phyloP scores from a whole-genome alignment of 148 eudicot species.

The Camellia japonica region DNA sequence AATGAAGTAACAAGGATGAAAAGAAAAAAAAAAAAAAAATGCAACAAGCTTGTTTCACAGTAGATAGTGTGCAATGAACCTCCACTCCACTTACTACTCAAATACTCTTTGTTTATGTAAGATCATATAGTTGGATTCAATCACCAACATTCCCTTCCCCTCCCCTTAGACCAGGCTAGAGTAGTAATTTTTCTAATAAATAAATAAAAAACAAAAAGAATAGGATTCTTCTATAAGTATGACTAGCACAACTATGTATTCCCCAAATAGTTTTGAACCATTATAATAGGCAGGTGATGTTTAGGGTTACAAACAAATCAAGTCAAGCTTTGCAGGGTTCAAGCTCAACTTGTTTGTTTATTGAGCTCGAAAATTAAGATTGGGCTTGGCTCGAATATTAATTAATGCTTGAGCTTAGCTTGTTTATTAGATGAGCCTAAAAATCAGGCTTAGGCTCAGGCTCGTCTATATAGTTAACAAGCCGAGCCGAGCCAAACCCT shows the following conservation, averaged over 20 bases:
- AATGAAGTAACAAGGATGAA: background rate
- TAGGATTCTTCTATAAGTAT: background rate
- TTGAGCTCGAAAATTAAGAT: too few relatives aligned
- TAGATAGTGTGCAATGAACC: conserved; percentile 45
- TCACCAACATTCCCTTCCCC: too few relatives aligned
- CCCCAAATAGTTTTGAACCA: background rate
- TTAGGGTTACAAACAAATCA: background rate
- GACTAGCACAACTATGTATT: background rate
- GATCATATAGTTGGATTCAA: background rate
- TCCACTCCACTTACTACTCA: background rate
- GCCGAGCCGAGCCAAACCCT: too few relatives aligned
- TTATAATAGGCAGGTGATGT: background rate
- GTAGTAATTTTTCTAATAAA: too few relatives aligned
- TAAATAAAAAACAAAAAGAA: background rate
- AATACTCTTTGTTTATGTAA: conserved; percentile 9
- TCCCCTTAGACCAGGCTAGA: too few relatives aligned
- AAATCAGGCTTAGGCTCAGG: too few relatives aligned
- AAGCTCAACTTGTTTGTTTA: too few relatives aligned
- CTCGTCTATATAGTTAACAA: too few relatives aligned
- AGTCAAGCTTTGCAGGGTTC: too few relatives aligned
- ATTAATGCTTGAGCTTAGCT: too few relatives aligned
- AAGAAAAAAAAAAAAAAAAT: background rate
- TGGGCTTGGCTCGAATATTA: too few relatives aligned
- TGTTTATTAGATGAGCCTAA: too few relatives aligned
- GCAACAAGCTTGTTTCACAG: conserved; percentile 40